Base-by-base conservation (phyloP, 768 basidiomycete species). In the Boletales sp. region DNA sequence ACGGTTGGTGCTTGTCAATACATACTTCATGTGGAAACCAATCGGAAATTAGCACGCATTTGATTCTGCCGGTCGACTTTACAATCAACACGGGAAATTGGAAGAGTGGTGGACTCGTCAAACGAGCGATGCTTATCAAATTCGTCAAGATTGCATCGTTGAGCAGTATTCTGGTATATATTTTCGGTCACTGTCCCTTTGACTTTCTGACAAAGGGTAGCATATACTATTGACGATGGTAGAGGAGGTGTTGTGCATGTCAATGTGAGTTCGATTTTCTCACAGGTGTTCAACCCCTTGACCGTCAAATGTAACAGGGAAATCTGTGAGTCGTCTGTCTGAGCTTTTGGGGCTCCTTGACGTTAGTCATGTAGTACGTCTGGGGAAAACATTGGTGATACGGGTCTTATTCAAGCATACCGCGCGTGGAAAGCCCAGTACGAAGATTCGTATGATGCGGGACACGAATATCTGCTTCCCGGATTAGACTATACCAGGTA, bases 91-190 rank as follows among this genome's bases (percentile, higher is more conserved):
- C 36, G 97, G 95, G 45, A 86, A 86, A 68, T 72, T 94, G 12
- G 83, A 87, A 50, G 76, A 93, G 59, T 97, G 94, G 94, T 97
- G 94, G 94, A 86, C 90, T 3, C 89, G 94, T 52, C 71, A 74
- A 37, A 97, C 95, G 4, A 90, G 86, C 58, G 76, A 82, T 53
- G 86, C 85, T 0, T 99, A 94, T 76, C 74, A 90, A 47, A 76
- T 79, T 52, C 84, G 86, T 47, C 87, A 92, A 59, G 79, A 87
- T 47, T 98, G 95, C 65, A 86, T 99, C 47, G 82, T 89, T n/a
- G 78, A 87, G 45, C 94, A 97, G 66, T 98, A 85, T 69, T 90
- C 87, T n/a, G 76, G 87, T 87, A 59, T 19, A 81, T 83, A 19
- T 47, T 10, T 11, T 47, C 4, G 1, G 32, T 35, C 6, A 15